Conservation (phyloP, 352 stramenopile genomes). For the Phytophthora crassamura region DNA sequence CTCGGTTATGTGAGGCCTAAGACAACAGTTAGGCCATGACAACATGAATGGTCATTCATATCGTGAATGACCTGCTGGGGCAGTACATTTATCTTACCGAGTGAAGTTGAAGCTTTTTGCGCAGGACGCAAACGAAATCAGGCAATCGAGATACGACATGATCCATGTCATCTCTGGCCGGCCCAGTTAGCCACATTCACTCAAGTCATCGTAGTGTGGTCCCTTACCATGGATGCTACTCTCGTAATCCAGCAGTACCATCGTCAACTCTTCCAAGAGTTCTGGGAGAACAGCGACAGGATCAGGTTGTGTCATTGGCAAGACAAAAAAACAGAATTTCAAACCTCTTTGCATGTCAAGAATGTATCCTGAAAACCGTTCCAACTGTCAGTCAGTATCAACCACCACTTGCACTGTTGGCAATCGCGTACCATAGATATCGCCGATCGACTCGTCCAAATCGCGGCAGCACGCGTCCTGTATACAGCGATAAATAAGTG, state of each 20-base stretch:
- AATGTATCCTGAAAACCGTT: conserved; percentile 64
- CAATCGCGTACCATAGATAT: conserved; percentile 71
- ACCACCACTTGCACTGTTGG: not conserved
- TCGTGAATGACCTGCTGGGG: not conserved
- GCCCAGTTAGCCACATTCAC: conserved; percentile 1
- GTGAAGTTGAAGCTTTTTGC: conserved; percentile 81
- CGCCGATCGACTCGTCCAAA: conserved; percentile 81
- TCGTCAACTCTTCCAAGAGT: conserved; percentile 76
- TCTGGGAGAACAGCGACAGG: conserved; percentile 38
- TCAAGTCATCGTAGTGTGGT: not conserved
- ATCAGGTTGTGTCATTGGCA: conserved; percentile 18
- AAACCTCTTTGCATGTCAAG: conserved; percentile 81
- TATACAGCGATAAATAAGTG: not conserved
- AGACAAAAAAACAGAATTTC: not conserved
- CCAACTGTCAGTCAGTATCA: conserved; percentile 8
- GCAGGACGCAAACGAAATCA: conserved; percentile 68
- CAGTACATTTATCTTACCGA: conserved; percentile 38
- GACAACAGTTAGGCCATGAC: conserved; percentile 5
- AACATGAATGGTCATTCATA: not conserved
- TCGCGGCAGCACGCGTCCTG: conserved; percentile 82
- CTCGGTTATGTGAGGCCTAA: conserved; percentile 58
- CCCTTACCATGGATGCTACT: conserved; percentile 65
- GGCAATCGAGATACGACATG: conserved; percentile 74
- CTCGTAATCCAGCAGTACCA: conserved; percentile 77
- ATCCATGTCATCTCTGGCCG: conserved; percentile 72